These are phyloP conservation scores for Septoria linicola DNA, from an alignment of 2,329 filamentous ascomycete species.

Conservation along the genomic window DNA sequence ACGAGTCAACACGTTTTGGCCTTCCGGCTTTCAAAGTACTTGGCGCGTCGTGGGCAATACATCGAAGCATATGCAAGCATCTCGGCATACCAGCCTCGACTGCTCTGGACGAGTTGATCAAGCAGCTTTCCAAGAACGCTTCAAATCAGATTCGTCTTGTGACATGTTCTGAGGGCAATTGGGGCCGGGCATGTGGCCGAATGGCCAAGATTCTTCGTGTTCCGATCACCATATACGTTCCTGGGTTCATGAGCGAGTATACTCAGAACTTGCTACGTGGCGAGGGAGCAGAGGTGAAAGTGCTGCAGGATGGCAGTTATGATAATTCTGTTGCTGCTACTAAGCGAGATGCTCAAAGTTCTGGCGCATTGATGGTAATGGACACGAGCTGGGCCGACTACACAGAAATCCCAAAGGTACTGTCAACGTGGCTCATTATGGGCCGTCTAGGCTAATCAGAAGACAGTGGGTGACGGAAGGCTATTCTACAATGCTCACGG, in stretches of 20 bases:
- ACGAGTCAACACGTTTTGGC: slow-evolving; percentile 67
- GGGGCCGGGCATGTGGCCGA: slow-evolving; percentile 68
- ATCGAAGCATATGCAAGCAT: slow-evolving; percentile 53
- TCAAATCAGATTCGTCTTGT: slow-evolving; percentile 48
- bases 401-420: slow-evolving; percentile 60
- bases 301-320: slow-evolving; percentile 58
- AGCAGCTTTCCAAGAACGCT: slow-evolving; percentile 27
- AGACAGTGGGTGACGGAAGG: slow-evolving; percentile 72
- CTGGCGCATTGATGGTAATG: slow-evolving; percentile 59
- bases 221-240: slow-evolving; percentile 61
- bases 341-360: slow-evolving; percentile 43
- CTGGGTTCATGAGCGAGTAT: slow-evolving; percentile 54
- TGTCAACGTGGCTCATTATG: slow-evolving; percentile 10
- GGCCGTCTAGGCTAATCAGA: not conserved
- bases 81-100: slow-evolving; percentile 48
- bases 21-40: slow-evolving; percentile 78
- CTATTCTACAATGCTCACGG: slow-evolving; percentile 69
- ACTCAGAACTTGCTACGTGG: slow-evolving; percentile 56
- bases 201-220: slow-evolving; percentile 64
- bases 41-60: slow-evolving; percentile 72
- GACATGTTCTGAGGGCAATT: slow-evolving; percentile 73
- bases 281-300: slow-evolving; percentile 62
- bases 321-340: slow-evolving; percentile 61
- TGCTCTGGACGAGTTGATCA: slow-evolving; percentile 47
- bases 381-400: slow-evolving; percentile 69